phyloP scores from a whole-genome alignment of 805 yeast genomes.

The Saccharomycopsis oosterbeekiorum region DNA sequence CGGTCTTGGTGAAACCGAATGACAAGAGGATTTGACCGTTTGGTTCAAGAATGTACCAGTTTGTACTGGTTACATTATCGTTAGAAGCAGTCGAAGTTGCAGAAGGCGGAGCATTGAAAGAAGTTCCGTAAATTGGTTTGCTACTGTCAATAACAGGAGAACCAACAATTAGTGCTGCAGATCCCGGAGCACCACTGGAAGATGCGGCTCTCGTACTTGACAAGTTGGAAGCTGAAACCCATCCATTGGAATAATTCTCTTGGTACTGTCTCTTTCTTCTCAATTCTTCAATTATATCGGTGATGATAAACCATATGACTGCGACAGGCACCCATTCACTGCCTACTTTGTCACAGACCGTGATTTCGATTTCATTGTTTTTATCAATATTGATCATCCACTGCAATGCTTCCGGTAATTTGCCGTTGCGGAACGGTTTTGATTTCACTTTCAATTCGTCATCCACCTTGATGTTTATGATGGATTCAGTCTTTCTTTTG shows the following conservation, averaged over 20 bases:
- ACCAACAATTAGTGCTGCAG: slow-evolving; percentile 3
- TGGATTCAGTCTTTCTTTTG: slow-evolving; percentile 69
- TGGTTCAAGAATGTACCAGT: slow-evolving; percentile 92
- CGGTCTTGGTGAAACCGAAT: slow-evolving; percentile 68
- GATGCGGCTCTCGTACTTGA: slow-evolving; percentile 10
- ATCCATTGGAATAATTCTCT: slow-evolving; percentile 62
- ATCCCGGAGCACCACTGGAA: slow-evolving; percentile 20
- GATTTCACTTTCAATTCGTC: slow-evolving; percentile 78
- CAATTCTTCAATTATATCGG: slow-evolving; percentile 90
- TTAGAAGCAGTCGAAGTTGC: slow-evolving; percentile 3
- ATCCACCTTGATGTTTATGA: slow-evolving; percentile 72
- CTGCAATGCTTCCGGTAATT: slow-evolving; percentile 60
- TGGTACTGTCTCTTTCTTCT: slow-evolving; percentile 80
- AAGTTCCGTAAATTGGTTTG: not conserved
- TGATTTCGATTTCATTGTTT: slow-evolving; percentile 85
- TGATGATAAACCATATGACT: slow-evolving; percentile 77
- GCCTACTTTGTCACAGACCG: slow-evolving; percentile 73
- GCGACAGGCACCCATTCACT: slow-evolving; percentile 76
- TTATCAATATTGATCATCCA: slow-evolving; percentile 75
- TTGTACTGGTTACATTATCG: slow-evolving; percentile 40
- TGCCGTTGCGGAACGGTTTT: slow-evolving; percentile 62
- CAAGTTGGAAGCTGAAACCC: slow-evolving; percentile 74
- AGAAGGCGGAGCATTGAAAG: slow-evolving; percentile 5
- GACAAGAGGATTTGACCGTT: slow-evolving; percentile 80
- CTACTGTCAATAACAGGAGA: slow-evolving; percentile 12